Evolutionary conservation across 140 eudicot genomes (phyloP).

Genomic region (Senecio squalidus): DNA sequence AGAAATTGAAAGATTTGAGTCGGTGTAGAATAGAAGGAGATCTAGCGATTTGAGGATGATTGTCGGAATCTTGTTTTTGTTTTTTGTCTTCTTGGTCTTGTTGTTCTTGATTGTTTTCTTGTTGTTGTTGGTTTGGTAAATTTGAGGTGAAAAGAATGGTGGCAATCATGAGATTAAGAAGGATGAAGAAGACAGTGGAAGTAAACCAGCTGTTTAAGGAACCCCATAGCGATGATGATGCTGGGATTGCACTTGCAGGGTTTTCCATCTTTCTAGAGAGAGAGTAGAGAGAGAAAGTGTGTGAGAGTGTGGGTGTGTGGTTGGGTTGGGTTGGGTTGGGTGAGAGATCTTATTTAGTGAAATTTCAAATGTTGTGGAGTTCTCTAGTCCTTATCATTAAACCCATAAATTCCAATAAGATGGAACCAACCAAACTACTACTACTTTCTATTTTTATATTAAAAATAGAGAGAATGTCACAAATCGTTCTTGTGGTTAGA

Average conservation of each 20-base stretch:
- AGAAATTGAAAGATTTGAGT: conserved; percentile 59
- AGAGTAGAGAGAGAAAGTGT: neutral
- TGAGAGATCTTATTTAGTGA: conserved; percentile 4
- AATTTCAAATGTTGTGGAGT: neutral
- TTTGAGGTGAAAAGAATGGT: conserved; percentile 79
- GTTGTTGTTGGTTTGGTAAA: conserved; percentile 21
- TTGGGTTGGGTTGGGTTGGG: conserved; percentile 9
- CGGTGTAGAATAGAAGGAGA: conserved; percentile 78
- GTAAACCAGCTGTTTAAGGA: conserved; percentile 83
- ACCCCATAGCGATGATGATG: conserved; percentile 75
- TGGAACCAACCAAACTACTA: too few relatives aligned
- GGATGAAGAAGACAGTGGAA: conserved; percentile 78
- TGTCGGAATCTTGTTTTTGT: conserved; percentile 36
- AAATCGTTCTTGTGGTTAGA: too few relatives aligned
- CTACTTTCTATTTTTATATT: too few relatives aligned
- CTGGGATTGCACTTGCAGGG: conserved; percentile 35
- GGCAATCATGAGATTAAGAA: conserved; percentile 85
- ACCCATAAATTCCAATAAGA: too few relatives aligned
- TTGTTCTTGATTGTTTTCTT: neutral
- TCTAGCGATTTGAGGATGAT: too few relatives aligned
- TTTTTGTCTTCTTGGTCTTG: conserved; percentile 3
- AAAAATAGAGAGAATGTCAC: too few relatives aligned
- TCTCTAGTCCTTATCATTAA: conserved; percentile 13
- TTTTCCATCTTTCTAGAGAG: conserved; percentile 51
- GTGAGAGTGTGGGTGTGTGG: conserved; percentile 7